Percentiles rank a stretch among this genome's conserved stretches.
phyloP scores from a whole-genome alignment of 2,329 filamentous ascomycete genomes.

The Talaromyces sp. region DNA sequence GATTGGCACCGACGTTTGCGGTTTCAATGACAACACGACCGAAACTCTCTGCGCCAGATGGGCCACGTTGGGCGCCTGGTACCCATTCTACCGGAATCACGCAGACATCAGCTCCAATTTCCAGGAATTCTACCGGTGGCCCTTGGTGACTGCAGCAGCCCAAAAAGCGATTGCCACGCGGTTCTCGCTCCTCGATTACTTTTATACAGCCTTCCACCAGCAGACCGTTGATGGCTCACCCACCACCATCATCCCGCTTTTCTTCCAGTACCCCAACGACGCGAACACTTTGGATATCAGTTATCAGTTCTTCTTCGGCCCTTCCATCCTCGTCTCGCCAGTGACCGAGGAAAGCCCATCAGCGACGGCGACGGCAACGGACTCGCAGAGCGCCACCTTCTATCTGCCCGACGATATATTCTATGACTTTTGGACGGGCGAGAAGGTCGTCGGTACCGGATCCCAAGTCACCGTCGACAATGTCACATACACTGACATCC shows the following conservation, averaged over 20 bases:
- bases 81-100: constrained; percentile 73
- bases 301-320: constrained; percentile 58
- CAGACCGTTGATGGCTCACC: constrained; percentile 61
- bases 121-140: constrained; percentile 73
- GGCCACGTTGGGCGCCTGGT: constrained; percentile 68
- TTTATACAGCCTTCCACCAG: constrained; percentile 66
- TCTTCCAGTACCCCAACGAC: constrained; percentile 64
- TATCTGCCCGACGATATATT: constrained; percentile 56
- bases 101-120: constrained; percentile 48
- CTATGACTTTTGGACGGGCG: constrained; percentile 57
- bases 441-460: constrained; percentile 42
- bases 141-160: constrained; percentile 57
- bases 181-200: constrained; percentile 72
- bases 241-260: constrained; percentile 60
- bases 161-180: constrained; percentile 66
- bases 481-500: constrained; percentile 51
- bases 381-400: constrained; percentile 48
- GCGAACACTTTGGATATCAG: constrained; percentile 48
- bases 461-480: constrained; percentile 38
- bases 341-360: constrained; percentile 41
- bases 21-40: constrained; percentile 63
- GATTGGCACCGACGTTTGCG: constrained; percentile 70
- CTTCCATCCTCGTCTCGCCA: constrained; percentile 52
- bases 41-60: constrained; percentile 69
- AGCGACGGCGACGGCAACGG: constrained; percentile 12